Base-by-base conservation (phyloP, 2,329 filamentous ascomycete genomes). In the Talaromyces amestolkiae region DNA sequence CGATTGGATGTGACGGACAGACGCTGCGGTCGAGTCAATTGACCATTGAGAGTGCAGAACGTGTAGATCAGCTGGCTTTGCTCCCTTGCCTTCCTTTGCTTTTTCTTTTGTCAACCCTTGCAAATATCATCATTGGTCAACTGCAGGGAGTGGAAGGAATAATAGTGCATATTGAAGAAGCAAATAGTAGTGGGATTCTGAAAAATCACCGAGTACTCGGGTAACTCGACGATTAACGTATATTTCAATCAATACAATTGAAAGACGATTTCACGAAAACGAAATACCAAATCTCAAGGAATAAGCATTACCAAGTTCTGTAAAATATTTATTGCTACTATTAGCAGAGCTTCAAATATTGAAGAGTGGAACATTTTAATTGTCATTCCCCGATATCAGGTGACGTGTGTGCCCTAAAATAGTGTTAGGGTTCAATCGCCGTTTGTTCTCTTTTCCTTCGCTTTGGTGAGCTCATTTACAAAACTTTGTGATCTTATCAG, bases 201-300 rank as follows among this genome's bases (percentile, higher is more conserved):
- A 19, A 15, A 59, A 43, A 19, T 60, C 58, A 15, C 60, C 47
- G 19, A 56, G 33, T 13, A 39, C 53, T 24, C 53, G 33, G 15
- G 22, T 31, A 9, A 51, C 13, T 27, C 22, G 13, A 31, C 31
- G n/a, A 19, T 54, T 54, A 9, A 35, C 31, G 37, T 35, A 3
- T 17, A 9, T 6, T 56, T 56, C 51, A 15, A 24, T 56, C 53
- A 37, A 39, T 56, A 56, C 53, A 8, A 17, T 39, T 24, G 51
- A 54, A 19, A 41, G 15, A 43, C 49, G 0, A 37, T 43, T 54
- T 31, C 19, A 49, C 13, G 47, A 62, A 62, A 62, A 33, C 35
- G 60, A 62, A 53, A 62, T 54, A 62, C 60, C 19, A 22, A 54
- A 22, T 54, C 60, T 43, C 19, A n/a, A 33, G 33, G 11, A 56